Evolutionary conservation across 2,329 filamentous ascomycete genomes (phyloP), one percentile per base, ranked within the genome.

Genomic region (Acrocalymma vagum): DNA sequence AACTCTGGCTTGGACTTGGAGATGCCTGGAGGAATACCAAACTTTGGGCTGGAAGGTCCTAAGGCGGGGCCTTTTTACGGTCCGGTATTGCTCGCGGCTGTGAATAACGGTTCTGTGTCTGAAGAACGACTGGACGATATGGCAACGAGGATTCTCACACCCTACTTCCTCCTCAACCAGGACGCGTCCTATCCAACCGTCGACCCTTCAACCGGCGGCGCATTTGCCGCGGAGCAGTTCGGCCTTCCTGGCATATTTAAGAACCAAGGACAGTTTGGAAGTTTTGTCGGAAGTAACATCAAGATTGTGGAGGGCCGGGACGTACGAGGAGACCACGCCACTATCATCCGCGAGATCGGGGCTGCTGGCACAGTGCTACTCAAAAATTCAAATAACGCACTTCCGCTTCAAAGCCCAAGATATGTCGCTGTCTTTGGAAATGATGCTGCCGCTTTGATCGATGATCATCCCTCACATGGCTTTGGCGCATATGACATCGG

Each of bases 1-100:
- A 90, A 61, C 72, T 90, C 1, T 75, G 92, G 47, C 93, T 91
- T 57, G 85, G 85, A 1, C 17, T 21, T 22, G 13, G 30, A n/a
- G n/a, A n/a, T n/a, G n/a, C n/a, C n/a, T n/a, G 14, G 16, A 25
- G 6, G 11, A 29, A 4, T 92, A 76, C 74, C 94, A 86, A 85
- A 17, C n/a, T 21, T 26, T 17, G 15, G 32, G 17, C 6, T 31
- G 28, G 9, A 16, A 38, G 6, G 71, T 75, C 1, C 65, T 76
- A 4, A 80, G 84, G 55, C 57, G 13, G 51, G 55, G 3, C 61
- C 55, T 13, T 65, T 53, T 38, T 66, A 62, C 59, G 62, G 61
- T 6, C 35, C 48, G 8, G 65, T 65, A 10, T 44, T 67, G 6
- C 62, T 59, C 5, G 43, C 55, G 9, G 60, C 62, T 21, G 59